phyloP scores from a whole-genome alignment of 768 basidiomycete genomes.

The Podaxis rugospora region DNA sequence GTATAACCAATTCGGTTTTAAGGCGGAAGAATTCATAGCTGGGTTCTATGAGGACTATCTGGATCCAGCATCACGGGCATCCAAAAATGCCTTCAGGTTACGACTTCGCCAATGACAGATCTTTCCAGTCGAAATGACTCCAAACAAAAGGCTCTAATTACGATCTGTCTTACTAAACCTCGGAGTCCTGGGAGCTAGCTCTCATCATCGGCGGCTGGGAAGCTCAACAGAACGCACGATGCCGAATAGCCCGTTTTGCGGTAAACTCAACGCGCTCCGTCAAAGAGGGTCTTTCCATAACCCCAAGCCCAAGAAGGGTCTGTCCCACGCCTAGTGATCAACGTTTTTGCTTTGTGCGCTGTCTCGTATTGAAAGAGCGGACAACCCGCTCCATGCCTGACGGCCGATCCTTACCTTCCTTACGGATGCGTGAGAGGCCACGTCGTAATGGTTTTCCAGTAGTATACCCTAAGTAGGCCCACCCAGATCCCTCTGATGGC shows the following conservation, averaged over 20 bases:
- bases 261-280: background rate
- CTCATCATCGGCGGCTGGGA: constrained; percentile 6
- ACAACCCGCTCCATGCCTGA: background rate
- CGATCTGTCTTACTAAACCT: background rate
- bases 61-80: constrained; percentile 61
- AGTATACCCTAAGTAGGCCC: background rate
- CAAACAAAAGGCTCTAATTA: background rate
- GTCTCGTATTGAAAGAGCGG: background rate
- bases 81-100: constrained; percentile 77
- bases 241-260: constrained; percentile 1
- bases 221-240: background rate
- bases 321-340: background rate
- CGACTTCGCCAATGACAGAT: constrained; percentile 53
- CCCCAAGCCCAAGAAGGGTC: background rate
- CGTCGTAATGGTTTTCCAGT: background rate
- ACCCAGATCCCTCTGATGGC: background rate
- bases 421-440: background rate
- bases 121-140: background rate
- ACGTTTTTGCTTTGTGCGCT: background rate
- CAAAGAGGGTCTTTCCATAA: background rate
- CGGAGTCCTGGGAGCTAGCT: background rate
- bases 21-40: constrained; percentile 78
- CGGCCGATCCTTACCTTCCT: background rate
- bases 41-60: constrained; percentile 82
- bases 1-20: constrained; percentile 86